Evolutionary conservation across 2,329 filamentous ascomycete species (phyloP), one percentile per base, ranked within the genome.

Genomic region (Pestalotiopsis sp.): DNA sequence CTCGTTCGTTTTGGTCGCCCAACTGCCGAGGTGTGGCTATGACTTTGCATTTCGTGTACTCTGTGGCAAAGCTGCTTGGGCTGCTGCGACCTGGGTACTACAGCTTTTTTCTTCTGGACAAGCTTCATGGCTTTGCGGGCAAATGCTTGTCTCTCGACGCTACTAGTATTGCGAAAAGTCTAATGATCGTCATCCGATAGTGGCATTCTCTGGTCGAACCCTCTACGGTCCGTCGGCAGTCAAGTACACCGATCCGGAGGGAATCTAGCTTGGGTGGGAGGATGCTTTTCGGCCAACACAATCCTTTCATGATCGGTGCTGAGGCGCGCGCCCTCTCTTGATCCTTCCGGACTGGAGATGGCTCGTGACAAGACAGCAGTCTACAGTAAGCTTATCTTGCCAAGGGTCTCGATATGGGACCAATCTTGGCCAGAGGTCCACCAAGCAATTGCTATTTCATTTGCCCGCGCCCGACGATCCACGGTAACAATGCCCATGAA

Each of bases 11-110:
- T 52, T 20, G 45, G 17, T 52, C 45, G 45, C 20, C 57, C 57
- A 59, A 59, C 57, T 59, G 57, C 57, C 57, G 57, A 59, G 57
- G 57, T 59, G 57, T 27, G 57, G 23, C 27, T 59, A 23, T 59
- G 57, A 23, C 57, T 59, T 27, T 36, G 57, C 45, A 52, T 27
- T 9, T 36, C 27, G 57, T 59, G 57, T 27, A n/a, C 45, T 52
- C 20, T 52, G 45, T 52, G 45, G 45, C 45, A 52, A 52, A 52
- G 45, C 45, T 17, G 14, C 45, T n/a, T 23, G 45, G 45, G 9
- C 14, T 49, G 41, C 41, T 2, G 27, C 27, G 27, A 31, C 27
- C 27, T 31, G 31, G 31, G 31, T 36, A 36, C 31, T 36, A 36
- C 31, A 36, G 31, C 31, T 9, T 2, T 36, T 31, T 31, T 36